These are phyloP conservation scores for Talaromyces sp. DNA, from an alignment of 2,329 filamentous ascomycete genomes.

Conservation along the genomic window DNA sequence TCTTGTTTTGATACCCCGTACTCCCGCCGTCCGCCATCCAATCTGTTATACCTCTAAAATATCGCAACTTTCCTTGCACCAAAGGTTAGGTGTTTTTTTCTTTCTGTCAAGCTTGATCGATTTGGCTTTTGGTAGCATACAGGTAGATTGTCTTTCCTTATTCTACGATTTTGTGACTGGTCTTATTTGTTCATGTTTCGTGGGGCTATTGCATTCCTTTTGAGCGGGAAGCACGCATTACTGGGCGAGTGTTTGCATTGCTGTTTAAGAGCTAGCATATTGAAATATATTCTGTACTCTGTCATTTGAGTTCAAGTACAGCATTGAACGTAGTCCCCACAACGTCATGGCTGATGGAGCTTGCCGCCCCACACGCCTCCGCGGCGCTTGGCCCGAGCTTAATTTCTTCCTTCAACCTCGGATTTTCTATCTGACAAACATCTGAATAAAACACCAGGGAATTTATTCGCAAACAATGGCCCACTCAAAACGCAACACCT, in stretches of 20 bases:
- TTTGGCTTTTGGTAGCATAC: background rate
- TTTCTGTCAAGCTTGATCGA: background rate
- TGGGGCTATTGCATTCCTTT: background rate
- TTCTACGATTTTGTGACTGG: background rate
- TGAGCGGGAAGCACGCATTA: background rate
- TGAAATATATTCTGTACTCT: background rate
- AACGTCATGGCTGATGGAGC: background rate
- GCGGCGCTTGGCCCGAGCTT: background rate
- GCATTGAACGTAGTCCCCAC: background rate
- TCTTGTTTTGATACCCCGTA: conserved; percentile 9
- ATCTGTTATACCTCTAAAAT: background rate
- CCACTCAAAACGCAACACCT: conserved; percentile 76
- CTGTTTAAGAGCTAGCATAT: background rate
- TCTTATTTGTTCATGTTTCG: background rate
- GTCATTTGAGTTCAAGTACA: too few relatives aligned
- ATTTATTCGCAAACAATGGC: conserved; percentile 32
- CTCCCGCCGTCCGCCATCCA: background rate
- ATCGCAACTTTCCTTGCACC: background rate
- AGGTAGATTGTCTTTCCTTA: background rate
- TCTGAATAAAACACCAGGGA: too few relatives aligned
- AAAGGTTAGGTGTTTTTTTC: background rate
- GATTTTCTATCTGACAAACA: too few relatives aligned
- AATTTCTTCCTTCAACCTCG: background rate
- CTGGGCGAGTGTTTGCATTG: background rate
- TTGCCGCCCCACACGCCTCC: background rate